phyloP scores from a whole-genome alignment of 1,284 basidiomycete genomes.

The Exsudoporus floridanus region DNA sequence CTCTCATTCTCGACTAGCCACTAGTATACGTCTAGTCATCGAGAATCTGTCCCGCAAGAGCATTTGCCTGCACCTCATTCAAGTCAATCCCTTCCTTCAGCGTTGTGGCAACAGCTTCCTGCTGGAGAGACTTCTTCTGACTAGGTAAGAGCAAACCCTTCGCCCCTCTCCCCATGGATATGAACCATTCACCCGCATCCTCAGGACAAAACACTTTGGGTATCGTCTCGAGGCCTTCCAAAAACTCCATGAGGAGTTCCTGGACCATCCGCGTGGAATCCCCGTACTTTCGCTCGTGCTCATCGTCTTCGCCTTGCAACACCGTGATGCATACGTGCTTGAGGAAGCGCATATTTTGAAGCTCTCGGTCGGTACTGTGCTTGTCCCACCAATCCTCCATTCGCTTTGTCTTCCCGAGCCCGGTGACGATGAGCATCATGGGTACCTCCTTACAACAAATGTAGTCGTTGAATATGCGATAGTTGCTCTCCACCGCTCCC shows the following conservation, averaged over 20 bases:
- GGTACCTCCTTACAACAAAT: slow-evolving; percentile 26
- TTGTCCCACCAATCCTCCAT: slow-evolving; percentile 35
- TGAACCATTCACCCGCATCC: slow-evolving; percentile 17
- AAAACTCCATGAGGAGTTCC: slow-evolving; percentile 14
- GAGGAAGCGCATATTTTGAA: slow-evolving; percentile 11
- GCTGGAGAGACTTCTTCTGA: slow-evolving; percentile 7
- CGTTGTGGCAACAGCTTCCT: slow-evolving; percentile 13
- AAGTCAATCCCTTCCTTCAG: slow-evolving; percentile 14
- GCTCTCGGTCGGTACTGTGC: slow-evolving; percentile 14
- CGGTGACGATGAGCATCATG: slow-evolving; percentile 28
- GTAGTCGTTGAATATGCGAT: slow-evolving; percentile 24
- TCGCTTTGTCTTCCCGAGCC: slow-evolving; percentile 25
- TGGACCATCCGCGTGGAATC: slow-evolving; percentile 13
- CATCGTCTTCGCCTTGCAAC: slow-evolving; percentile 17
- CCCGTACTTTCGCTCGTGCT: slow-evolving; percentile 15
- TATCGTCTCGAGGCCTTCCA: background rate
- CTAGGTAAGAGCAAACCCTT: slow-evolving; percentile 17
- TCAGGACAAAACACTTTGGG: slow-evolving; percentile 10
- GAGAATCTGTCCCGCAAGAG: slow-evolving; percentile 12
- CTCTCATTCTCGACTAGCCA: background rate
- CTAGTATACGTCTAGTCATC: background rate
- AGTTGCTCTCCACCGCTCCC: slow-evolving; percentile 21
- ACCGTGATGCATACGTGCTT: slow-evolving; percentile 32
- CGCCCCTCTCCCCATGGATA: slow-evolving; percentile 11
- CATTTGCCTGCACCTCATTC: slow-evolving; percentile 7